These are phyloP conservation scores for Leishmania mexicana DNA, from an alignment of 208 protist genomes.

Conservation along the genomic window DNA sequence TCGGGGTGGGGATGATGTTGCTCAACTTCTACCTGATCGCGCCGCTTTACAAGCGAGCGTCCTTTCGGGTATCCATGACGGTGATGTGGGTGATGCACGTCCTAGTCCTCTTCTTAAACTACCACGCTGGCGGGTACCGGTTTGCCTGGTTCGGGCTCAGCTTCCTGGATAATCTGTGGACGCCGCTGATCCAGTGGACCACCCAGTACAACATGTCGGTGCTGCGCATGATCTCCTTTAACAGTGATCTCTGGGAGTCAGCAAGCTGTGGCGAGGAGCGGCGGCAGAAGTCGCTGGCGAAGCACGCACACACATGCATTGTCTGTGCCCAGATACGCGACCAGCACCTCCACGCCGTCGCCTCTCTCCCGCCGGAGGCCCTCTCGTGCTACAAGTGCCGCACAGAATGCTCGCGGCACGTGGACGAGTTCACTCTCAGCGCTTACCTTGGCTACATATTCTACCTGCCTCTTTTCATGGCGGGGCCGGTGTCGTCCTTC, in stretches of 20 bases:
- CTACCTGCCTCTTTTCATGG: constrained; percentile 89
- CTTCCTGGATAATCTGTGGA: constrained; percentile 29
- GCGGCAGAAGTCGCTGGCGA: constrained; percentile 13
- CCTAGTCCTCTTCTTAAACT: constrained; percentile 48
- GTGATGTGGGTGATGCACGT: constrained; percentile 59
- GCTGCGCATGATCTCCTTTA: constrained; percentile 82
- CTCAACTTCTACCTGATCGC: constrained; percentile 52
- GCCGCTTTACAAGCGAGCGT: constrained; percentile 41
- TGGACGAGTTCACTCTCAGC: constrained; percentile 57
- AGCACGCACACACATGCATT: constrained; percentile 44
- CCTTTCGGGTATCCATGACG: constrained; percentile 43
- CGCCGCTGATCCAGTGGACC: constrained; percentile 49
- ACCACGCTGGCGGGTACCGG: constrained; percentile 35
- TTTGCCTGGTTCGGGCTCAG: constrained; percentile 54
- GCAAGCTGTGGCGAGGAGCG: constrained; percentile 12
- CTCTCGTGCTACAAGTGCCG: constrained; percentile 53
- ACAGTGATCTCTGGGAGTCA: constrained; percentile 54
- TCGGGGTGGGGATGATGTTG: constrained; percentile 42
- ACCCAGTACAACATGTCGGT: constrained; percentile 77
- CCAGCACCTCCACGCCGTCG: constrained; percentile 2
- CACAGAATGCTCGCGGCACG: constrained; percentile 41
- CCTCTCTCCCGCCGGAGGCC: constrained; percentile 20
- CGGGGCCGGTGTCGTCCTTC: constrained; percentile 85
- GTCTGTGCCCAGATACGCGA: constrained; percentile 51
- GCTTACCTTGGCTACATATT: constrained; percentile 82